phyloP scores from a whole-genome alignment of 768 basidiomycete species.

The Auricularia auricula-judae region DNA sequence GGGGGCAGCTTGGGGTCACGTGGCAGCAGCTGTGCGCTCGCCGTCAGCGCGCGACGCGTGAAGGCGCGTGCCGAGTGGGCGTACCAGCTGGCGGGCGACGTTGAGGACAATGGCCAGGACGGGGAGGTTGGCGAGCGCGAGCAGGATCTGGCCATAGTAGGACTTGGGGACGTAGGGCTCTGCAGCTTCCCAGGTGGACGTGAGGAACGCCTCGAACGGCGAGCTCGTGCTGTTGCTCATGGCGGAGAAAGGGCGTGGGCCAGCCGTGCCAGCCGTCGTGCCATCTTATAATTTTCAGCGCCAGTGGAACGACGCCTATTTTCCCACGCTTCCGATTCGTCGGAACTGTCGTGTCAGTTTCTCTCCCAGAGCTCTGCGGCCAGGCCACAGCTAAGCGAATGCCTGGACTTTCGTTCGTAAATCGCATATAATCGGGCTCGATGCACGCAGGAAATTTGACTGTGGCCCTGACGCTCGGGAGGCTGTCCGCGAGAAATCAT shows the following conservation, averaged over 20 bases:
- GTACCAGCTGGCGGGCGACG: conserved; percentile 66
- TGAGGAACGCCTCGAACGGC: neutral
- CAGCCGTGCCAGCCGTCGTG: neutral
- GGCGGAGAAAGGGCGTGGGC: neutral
- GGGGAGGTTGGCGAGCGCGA: conserved; percentile 52
- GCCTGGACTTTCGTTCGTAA: too few relatives aligned
- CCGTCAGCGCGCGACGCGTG: neutral
- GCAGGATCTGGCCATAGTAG: conserved; percentile 19
- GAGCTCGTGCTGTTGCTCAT: conserved; percentile 7
- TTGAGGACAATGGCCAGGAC: conserved; percentile 61
- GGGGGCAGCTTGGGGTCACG: conserved; percentile 69
- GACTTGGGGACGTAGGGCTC: conserved; percentile 4
- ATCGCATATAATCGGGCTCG: too few relatives aligned
- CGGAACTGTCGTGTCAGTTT: too few relatives aligned
- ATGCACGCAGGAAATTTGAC: too few relatives aligned
- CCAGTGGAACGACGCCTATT: neutral
- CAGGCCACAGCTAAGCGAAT: too few relatives aligned
- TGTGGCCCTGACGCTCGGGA: too few relatives aligned
- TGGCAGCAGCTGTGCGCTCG: conserved; percentile 44
- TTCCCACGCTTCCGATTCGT: conserved; percentile 13
- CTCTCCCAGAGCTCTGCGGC: too few relatives aligned
- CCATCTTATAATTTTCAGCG: neutral
- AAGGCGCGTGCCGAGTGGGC: conserved; percentile 14
- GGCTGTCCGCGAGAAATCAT: too few relatives aligned
- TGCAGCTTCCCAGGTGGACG: conserved; percentile 4